These are phyloP conservation scores for Pterulicium gracile DNA, from an alignment of 1,284 basidiomycete genomes.

Conservation along the genomic window DNA sequence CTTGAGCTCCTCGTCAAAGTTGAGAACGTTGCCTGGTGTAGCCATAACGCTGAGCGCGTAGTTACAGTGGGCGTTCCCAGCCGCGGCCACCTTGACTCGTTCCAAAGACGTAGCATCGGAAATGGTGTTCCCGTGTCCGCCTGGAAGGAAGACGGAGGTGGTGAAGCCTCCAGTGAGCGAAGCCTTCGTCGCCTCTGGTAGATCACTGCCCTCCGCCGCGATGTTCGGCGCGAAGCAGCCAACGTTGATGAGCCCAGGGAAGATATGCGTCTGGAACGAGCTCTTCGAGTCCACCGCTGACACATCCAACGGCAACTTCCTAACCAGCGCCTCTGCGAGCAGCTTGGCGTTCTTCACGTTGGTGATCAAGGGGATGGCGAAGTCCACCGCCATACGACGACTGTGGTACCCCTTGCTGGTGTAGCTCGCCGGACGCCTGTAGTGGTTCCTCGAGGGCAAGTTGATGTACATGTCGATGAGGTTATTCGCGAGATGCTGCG, in stretches of 20 bases:
- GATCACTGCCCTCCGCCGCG: constrained; percentile 42
- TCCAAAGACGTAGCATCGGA: constrained; percentile 64
- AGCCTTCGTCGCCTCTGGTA: constrained; percentile 64
- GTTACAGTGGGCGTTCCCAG: constrained; percentile 69
- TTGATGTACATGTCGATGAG: constrained; percentile 99
- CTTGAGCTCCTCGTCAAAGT: constrained; percentile 65
- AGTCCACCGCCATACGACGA: constrained; percentile 99
- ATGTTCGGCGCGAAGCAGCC: constrained; percentile 81
- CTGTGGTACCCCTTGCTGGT: constrained; percentile 95
- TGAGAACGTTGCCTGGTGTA: constrained; percentile 53
- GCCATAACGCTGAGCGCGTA: constrained; percentile 79
- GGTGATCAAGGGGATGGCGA: constrained; percentile 93
- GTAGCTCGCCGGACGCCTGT: constrained; percentile 94
- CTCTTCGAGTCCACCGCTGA: constrained; percentile 92
- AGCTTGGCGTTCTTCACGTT: constrained; percentile 99
- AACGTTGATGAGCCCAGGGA: constrained; percentile 90
- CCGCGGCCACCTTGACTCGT: constrained; percentile 53
- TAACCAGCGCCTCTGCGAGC: constrained; percentile 89
- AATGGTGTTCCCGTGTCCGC: constrained; percentile 52
- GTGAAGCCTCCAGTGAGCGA: constrained; percentile 86
- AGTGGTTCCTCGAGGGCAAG: constrained; percentile 96
- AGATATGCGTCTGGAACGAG: constrained; percentile 81
- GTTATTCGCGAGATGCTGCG: constrained; percentile 91
- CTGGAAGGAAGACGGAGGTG: constrained; percentile 68
- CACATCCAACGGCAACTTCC: constrained; percentile 81